These are phyloP conservation scores for Puccinia brachypodii DNA, from an alignment of 1,284 basidiomycete species.

Conservation along the genomic window DNA sequence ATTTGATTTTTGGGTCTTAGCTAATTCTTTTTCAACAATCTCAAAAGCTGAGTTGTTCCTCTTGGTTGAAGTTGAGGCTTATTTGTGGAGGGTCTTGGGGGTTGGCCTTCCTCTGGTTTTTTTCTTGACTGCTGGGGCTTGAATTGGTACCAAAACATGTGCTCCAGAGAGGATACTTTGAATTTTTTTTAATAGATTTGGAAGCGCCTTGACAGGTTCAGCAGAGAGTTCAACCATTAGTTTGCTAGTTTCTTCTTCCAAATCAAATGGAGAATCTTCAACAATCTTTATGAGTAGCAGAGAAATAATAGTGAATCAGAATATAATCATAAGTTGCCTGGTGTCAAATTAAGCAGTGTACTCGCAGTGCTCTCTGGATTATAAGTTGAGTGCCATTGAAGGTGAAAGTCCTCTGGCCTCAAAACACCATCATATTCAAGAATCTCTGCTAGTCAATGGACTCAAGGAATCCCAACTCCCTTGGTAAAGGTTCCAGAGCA, in stretches of 20 bases:
- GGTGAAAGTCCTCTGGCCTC: neutral
- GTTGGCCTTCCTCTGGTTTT: neutral
- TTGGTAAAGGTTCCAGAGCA: neutral
- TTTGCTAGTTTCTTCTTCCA: neutral
- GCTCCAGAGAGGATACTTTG: neutral
- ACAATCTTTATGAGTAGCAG: neutral
- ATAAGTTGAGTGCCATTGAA: neutral
- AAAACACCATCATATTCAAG: neutral
- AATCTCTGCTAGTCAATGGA: neutral
- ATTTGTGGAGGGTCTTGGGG: neutral
- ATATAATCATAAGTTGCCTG: neutral
- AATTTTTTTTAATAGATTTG: neutral
- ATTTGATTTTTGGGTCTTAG: neutral
- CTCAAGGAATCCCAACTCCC: neutral
- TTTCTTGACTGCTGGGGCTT: neutral
- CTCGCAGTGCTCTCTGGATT: neutral
- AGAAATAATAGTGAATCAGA: neutral
- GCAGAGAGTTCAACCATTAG: neutral
- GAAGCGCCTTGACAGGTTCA: neutral
- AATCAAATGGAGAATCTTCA: neutral
- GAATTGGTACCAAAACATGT: neutral
- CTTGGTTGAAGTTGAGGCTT: neutral
- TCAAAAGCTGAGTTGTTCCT: neutral
- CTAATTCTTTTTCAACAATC: neutral
- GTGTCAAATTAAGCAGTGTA: too few species aligned